phyloP scores from a whole-genome alignment of 495 filamentous ascomycete genomes.

The Chaetomium tenue region DNA sequence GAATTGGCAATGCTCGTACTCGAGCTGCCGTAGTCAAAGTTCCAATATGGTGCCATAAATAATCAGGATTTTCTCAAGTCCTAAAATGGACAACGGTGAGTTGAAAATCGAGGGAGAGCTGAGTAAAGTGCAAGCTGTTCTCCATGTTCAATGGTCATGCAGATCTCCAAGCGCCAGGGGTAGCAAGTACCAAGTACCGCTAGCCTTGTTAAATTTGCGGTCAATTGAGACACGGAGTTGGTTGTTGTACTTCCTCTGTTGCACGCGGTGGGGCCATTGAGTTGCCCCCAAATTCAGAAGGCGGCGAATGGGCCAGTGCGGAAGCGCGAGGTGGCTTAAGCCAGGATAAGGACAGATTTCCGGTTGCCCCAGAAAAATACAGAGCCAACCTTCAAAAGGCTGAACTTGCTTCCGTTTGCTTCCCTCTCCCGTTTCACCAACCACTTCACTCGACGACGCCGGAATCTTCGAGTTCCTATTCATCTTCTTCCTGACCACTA shows the following conservation, averaged over 20 bases:
- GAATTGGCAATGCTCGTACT: too few species aligned
- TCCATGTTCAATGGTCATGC: background rate
- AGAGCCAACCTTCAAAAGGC: conserved; percentile 16
- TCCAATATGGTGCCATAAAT: background rate
- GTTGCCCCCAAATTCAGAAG: conserved; percentile 13
- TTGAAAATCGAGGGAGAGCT: conserved; percentile 4
- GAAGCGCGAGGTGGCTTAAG: conserved; percentile 30
- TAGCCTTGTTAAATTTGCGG: too few species aligned
- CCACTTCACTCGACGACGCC: conserved; percentile 4
- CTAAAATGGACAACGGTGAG: too few species aligned
- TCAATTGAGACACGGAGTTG: background rate
- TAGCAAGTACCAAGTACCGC: too few species aligned
- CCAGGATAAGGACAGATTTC: conserved; percentile 39
- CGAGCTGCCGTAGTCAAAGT: too few species aligned
- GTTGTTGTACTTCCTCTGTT: too few species aligned
- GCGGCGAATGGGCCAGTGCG: conserved; percentile 17
- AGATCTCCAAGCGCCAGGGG: background rate
- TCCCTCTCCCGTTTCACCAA: conserved; percentile 13
- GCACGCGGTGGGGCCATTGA: background rate
- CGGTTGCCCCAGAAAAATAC: conserved; percentile 25
- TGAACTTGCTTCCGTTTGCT: conserved; percentile 6
- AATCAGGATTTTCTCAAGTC: background rate
- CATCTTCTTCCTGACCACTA: conserved; percentile 3
- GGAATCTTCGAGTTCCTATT: conserved; percentile 6
- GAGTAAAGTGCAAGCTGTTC: conserved; percentile 4